Conservation (phyloP, 208 protist species). For the Wallacemonas collosoma region DNA sequence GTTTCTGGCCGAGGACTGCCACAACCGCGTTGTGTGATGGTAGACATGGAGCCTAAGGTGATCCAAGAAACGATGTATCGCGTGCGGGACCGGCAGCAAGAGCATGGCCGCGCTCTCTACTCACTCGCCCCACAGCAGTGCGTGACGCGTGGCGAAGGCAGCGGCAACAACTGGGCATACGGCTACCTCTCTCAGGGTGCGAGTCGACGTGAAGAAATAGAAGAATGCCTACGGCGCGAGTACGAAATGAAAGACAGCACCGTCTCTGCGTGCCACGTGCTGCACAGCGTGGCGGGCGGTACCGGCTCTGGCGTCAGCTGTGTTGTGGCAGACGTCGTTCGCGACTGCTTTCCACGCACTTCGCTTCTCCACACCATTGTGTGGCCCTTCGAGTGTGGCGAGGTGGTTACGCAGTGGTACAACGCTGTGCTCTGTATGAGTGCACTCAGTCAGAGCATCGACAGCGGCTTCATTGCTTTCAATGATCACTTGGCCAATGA, state of each 20-base stretch:
- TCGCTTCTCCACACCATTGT: conserved; percentile 70
- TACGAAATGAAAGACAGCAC: conserved; percentile 63
- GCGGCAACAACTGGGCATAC: conserved; percentile 92
- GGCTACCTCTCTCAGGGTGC: conserved; percentile 78
- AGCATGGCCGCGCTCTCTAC: conserved; percentile 30
- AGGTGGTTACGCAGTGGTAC: conserved; percentile 90
- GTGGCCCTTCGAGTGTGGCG: conserved; percentile 78
- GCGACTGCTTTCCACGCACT: conserved; percentile 56
- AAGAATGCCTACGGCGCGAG: conserved; percentile 74
- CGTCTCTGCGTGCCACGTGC: conserved; percentile 61
- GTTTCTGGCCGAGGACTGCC: conserved; percentile 22
- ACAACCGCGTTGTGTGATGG: conserved; percentile 77
- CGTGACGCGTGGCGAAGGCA: conserved; percentile 71
- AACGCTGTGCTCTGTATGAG: conserved; percentile 74
- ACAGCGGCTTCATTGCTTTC: conserved; percentile 63
- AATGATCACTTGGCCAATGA: conserved; percentile 63
- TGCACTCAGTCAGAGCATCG: conserved; percentile 56
- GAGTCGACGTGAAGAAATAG: conserved; percentile 53
- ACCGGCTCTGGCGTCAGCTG: conserved; percentile 91
- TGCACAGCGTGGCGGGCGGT: conserved; percentile 89
- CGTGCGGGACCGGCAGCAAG: conserved; percentile 15
- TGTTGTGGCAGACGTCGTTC: conserved; percentile 70
- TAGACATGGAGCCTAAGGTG: conserved; percentile 93
- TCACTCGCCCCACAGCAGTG: conserved; percentile 59
- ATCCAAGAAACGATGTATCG: conserved; percentile 42